Conservation (phyloP, 148 eudicot genomes). For the Nepenthes gracilis region DNA sequence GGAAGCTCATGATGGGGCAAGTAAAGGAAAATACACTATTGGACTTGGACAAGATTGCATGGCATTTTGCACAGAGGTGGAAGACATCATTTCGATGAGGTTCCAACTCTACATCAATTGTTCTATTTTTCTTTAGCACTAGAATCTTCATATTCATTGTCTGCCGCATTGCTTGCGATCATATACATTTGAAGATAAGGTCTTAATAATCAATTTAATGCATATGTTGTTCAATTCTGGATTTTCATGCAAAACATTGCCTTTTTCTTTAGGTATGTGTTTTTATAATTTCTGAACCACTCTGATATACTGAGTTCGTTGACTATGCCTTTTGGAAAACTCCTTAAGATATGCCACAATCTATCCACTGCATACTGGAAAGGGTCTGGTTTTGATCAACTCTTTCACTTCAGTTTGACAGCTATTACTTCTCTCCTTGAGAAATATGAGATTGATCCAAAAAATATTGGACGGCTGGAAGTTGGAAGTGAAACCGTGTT, state of each 20-base stretch:
- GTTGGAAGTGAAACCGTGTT: conserved; percentile 98
- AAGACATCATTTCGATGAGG: conserved; percentile 99
- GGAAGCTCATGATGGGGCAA: conserved; percentile 93
- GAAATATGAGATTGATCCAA: conserved; percentile 70
- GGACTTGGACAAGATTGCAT: conserved; percentile 99
- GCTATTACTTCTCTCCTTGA: conserved; percentile 83
- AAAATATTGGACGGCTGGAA: conserved; percentile 91
- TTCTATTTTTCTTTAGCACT: background rate
- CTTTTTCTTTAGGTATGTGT: too few relatives aligned
- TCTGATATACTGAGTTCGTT: too few relatives aligned
- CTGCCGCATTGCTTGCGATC: too few relatives aligned
- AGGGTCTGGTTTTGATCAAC: background rate
- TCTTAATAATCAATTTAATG: too few relatives aligned
- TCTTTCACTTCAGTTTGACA: conserved; percentile 50
- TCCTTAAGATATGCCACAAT: too few relatives aligned
- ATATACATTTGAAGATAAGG: too few relatives aligned
- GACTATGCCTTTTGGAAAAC: too few relatives aligned
- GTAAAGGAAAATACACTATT: conserved; percentile 97
- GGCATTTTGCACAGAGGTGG: conserved; percentile 95
- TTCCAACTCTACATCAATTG: conserved; percentile 7
- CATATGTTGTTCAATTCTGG: too few relatives aligned
- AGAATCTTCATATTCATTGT: background rate
- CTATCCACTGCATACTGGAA: too few relatives aligned
- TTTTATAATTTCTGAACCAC: too few relatives aligned
- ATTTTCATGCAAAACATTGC: too few relatives aligned